Conservation (phyloP, 176 grass and related monocot species). For the Eragrostis nindensis region DNA sequence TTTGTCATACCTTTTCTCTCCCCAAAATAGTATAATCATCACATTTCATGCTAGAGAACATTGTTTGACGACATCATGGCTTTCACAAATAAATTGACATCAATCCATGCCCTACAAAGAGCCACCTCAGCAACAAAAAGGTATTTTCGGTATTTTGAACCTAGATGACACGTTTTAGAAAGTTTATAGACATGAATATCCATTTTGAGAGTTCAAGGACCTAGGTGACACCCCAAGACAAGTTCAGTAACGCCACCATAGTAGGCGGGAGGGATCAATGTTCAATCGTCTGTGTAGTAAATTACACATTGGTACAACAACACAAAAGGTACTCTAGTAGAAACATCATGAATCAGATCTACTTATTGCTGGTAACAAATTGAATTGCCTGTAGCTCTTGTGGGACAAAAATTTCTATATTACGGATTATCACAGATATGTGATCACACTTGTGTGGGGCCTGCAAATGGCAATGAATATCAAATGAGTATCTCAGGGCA, state of each 20-base stretch:
- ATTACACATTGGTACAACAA: slow-evolving; percentile 47
- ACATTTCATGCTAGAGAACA: too few relatives aligned
- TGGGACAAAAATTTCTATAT: slow-evolving; percentile 52
- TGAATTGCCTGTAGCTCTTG: slow-evolving; percentile 48
- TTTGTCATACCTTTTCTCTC: too few relatives aligned
- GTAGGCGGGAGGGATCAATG: not conserved
- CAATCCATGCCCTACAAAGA: too few relatives aligned
- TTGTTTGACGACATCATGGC: too few relatives aligned
- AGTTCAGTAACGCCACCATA: slow-evolving; percentile 17
- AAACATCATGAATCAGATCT: slow-evolving; percentile 10
- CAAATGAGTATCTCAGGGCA: not conserved
- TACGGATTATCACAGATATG: slow-evolving; percentile 51
- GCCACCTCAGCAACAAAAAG: too few relatives aligned
- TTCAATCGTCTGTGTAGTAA: slow-evolving; percentile 23
- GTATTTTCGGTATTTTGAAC: too few relatives aligned
- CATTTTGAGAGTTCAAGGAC: too few relatives aligned
- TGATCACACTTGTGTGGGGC: slow-evolving; percentile 29
- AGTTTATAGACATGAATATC: too few relatives aligned
- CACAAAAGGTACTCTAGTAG: not conserved
- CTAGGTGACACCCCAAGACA: too few relatives aligned
- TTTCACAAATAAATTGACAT: too few relatives aligned
- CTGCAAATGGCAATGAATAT: slow-evolving; percentile 35
- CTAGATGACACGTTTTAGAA: too few relatives aligned
- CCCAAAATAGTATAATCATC: too few relatives aligned
- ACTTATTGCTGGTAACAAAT: slow-evolving; percentile 58